Percentiles rank a stretch among this genome's conserved stretches.
phyloP scores from a whole-genome alignment of 176 grass and related monocot species.

The Oryza glumipatula region DNA sequence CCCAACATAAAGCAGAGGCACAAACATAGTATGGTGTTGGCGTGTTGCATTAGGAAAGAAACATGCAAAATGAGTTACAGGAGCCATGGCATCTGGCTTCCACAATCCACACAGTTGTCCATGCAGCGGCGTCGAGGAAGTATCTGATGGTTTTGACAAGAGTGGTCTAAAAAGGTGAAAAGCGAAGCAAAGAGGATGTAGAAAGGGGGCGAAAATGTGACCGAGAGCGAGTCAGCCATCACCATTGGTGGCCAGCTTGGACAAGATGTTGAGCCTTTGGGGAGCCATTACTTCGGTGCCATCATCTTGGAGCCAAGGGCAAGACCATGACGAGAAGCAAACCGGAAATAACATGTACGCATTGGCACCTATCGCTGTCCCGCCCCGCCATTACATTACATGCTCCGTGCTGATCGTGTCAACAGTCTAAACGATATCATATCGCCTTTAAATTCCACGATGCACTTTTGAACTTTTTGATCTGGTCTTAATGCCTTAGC shows the following conservation, averaged over 20 bases:
- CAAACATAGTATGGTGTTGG: no score
- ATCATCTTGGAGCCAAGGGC: constrained; percentile 4
- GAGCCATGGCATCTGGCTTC: no score
- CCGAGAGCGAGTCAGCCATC: background rate
- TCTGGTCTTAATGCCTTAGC: background rate
- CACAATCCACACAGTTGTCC: background rate
- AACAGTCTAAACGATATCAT: background rate
- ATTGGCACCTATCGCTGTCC: background rate
- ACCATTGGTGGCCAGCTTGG: background rate
- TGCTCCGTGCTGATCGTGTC: background rate
- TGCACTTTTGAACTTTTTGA: background rate
- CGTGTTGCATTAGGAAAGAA: background rate
- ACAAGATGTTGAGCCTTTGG: background rate
- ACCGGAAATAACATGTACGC: background rate
- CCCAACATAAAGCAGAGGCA: no score
- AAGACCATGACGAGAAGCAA: background rate
- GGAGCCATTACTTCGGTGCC: background rate
- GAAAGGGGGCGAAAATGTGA: background rate
- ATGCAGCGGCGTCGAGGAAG: background rate
- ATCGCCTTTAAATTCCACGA: background rate
- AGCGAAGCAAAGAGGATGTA: background rate
- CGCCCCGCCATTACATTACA: background rate
- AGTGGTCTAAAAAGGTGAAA: background rate
- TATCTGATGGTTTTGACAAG: background rate
- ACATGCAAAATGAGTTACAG: background rate